phyloP scores from a whole-genome alignment of 2,329 filamentous ascomycete species.

The Colletotrichum magnum region DNA sequence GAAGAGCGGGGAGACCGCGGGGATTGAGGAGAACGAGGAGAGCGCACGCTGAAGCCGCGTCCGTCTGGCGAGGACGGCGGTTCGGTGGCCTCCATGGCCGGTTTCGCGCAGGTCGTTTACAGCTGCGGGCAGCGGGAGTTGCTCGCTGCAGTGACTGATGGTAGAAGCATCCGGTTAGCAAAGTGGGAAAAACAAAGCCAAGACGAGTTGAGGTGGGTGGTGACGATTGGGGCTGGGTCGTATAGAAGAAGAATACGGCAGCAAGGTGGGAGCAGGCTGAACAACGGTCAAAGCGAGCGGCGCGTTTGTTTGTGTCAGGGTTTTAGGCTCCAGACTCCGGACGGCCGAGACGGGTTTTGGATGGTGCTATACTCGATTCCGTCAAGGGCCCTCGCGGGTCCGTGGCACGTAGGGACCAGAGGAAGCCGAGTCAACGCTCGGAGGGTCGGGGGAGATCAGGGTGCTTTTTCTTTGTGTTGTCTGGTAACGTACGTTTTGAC shows the following conservation, averaged over 20 bases:
- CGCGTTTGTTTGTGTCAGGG: constrained; percentile 37
- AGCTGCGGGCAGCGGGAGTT: constrained; percentile 38
- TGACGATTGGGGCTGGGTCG: constrained; percentile 13
- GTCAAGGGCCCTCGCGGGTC: constrained; percentile 28
- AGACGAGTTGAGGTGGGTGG: neutral
- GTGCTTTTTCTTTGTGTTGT: constrained; percentile 7
- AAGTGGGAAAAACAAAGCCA: constrained; percentile 2
- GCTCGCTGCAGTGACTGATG: constrained; percentile 42
- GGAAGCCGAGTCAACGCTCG: constrained; percentile 16
- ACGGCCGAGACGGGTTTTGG: constrained; percentile 21
- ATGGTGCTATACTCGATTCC: constrained; percentile 16
- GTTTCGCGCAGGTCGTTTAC: constrained; percentile 21
- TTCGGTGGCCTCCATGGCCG: constrained; percentile 46
- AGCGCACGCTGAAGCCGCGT: constrained; percentile 34
- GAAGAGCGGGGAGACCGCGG: constrained; percentile 21
- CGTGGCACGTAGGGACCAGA: constrained; percentile 27
- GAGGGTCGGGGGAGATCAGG: constrained; percentile 25
- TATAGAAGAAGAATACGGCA: constrained; percentile 19
- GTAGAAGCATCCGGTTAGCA: constrained; percentile 39
- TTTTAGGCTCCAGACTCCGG: constrained; percentile 25
- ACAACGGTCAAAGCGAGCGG: constrained; percentile 17
- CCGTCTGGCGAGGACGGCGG: constrained; percentile 33
- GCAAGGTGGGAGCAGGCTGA: neutral
- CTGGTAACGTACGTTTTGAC: constrained; percentile 41
- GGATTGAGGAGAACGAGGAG: constrained; percentile 26